Evolutionary conservation across 495 filamentous ascomycete species (phyloP).

Genomic region (Physcia stellaris): DNA sequence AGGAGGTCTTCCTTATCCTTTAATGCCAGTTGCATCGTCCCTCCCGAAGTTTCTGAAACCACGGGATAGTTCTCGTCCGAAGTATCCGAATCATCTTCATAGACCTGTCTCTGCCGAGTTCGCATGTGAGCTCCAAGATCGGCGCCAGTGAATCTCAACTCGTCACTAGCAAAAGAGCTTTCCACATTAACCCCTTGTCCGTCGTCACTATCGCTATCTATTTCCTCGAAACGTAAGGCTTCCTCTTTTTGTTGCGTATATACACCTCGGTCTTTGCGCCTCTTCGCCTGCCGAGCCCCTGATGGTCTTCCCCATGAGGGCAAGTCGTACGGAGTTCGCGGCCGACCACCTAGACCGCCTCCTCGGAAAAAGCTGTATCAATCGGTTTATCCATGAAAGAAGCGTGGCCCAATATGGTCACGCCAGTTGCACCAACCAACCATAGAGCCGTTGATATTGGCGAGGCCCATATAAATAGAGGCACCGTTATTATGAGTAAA

Average conservation of each 20-base stretch:
- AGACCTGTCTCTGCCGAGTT: constrained; percentile 32
- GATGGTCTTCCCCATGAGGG: constrained; percentile 98
- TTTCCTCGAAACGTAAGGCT: constrained; percentile 50
- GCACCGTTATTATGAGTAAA: constrained; percentile 65
- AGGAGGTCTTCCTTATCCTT: constrained; percentile 58
- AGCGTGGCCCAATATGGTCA: constrained; percentile 88
- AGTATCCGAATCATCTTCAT: constrained; percentile 33
- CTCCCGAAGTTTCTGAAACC: constrained; percentile 33
- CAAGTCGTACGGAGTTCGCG: constrained; percentile 94
- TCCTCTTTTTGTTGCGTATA: constrained; percentile 34
- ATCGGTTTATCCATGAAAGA: constrained; percentile 96
- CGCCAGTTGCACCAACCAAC: constrained; percentile 87
- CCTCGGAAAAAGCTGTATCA: constrained; percentile 99
- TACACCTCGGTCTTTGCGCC: constrained; percentile 42
- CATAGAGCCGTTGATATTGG: constrained; percentile 73
- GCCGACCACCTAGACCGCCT: constrained; percentile 99
- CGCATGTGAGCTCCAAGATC: constrained; percentile 35
- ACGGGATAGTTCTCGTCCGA: constrained; percentile 42
- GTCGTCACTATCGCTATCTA: constrained; percentile 54
- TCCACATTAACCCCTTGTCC: constrained; percentile 42
- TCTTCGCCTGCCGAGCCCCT: constrained; percentile 57
- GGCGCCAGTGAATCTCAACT: constrained; percentile 46
- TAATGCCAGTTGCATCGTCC: constrained; percentile 37
- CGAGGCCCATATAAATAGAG: constrained; percentile 69
- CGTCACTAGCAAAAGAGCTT: constrained; percentile 40